Conservation (phyloP, 768 basidiomycete species). For the Cyclocybe cylindracea region DNA sequence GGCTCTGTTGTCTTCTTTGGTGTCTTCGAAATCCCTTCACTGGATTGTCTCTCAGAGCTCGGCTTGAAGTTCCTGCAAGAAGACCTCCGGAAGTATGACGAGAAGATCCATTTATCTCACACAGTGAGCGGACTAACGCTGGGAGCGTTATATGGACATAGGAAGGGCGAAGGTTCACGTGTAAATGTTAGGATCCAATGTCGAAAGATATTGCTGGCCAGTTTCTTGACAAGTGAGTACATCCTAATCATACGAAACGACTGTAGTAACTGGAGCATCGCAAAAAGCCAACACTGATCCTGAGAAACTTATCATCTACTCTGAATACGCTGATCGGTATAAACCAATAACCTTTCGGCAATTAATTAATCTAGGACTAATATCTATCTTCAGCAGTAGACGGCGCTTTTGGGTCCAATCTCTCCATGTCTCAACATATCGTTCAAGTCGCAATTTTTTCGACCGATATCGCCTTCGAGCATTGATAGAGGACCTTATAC, state of each 20-base stretch:
- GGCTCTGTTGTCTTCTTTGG: slow-evolving; percentile 50
- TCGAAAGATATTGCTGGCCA: slow-evolving; percentile 17
- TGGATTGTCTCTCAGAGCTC: slow-evolving; percentile 50
- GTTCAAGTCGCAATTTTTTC: slow-evolving; percentile 48
- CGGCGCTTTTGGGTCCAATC: slow-evolving; percentile 47
- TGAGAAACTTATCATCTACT: slow-evolving; percentile 18
- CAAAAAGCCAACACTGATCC: slow-evolving; percentile 18
- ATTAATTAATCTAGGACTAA: background rate
- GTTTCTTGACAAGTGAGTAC: slow-evolving; percentile 24
- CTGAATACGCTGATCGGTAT: slow-evolving; percentile 6
- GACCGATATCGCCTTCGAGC: slow-evolving; percentile 49
- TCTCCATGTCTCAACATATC: slow-evolving; percentile 45
- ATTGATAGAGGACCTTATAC: slow-evolving; percentile 46
- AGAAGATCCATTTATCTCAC: slow-evolving; percentile 23
- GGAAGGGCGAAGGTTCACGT: slow-evolving; percentile 15
- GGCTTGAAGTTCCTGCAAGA: slow-evolving; percentile 41
- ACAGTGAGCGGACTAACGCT: slow-evolving; percentile 33
- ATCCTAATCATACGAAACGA: background rate
- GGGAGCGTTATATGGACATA: slow-evolving; percentile 31
- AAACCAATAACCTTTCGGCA: background rate
- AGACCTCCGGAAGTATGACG: slow-evolving; percentile 45
- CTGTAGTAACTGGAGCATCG: background rate
- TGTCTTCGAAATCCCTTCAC: slow-evolving; percentile 42
- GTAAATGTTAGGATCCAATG: slow-evolving; percentile 16
- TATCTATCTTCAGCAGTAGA: slow-evolving; percentile 24